Percentiles rank a stretch among this genome's conserved stretches.
Conservation (phyloP, 2,329 filamentous ascomycete genomes). For the Juglanconis sp. region DNA sequence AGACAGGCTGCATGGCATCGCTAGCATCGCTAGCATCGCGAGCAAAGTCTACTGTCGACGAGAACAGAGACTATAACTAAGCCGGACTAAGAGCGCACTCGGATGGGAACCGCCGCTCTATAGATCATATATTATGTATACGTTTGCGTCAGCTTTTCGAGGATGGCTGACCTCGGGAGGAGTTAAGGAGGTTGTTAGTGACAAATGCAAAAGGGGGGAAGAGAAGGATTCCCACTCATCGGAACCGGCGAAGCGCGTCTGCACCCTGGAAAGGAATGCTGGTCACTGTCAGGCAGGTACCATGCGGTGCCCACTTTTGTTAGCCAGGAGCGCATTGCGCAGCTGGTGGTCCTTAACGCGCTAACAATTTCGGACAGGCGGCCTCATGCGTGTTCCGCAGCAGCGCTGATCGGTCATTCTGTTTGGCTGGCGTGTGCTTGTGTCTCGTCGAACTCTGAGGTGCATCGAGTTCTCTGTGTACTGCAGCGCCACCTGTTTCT, state of each 20-base stretch:
- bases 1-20: conserved; percentile 3
- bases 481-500: conserved; percentile 6
- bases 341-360: background rate
- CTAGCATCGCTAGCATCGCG: background rate
- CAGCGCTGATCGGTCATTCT: background rate
- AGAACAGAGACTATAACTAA: background rate
- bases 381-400: background rate
- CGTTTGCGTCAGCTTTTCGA: background rate
- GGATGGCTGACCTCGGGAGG: background rate
- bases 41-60: background rate
- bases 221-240: background rate
- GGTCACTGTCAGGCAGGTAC: background rate
- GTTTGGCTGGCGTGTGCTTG: background rate
- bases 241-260: too few relatives aligned
- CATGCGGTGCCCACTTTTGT: background rate
- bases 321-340: background rate
- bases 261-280: too few relatives aligned
- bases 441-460: background rate
- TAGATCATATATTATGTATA: background rate
- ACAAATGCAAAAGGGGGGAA: background rate
- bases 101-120: too few relatives aligned
- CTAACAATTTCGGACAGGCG: background rate
- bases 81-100: background rate
- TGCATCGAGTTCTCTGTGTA: background rate
- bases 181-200: too few relatives aligned